Base-by-base conservation (phyloP, 306 rosid species). In the Pueraria montana region DNA sequence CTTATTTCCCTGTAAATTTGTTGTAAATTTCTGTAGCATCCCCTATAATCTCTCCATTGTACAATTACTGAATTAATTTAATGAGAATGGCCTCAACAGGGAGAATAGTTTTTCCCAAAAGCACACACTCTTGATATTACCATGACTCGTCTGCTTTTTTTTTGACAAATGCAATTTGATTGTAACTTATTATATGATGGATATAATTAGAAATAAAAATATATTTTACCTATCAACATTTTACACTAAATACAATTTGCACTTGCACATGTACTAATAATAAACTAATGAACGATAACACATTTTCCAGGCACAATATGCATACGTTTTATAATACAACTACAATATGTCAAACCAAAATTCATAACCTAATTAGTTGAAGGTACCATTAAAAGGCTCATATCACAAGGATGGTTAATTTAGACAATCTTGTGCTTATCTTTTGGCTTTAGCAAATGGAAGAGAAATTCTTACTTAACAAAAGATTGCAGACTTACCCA, bases 401-500 rank as follows among this genome's bases (percentile, higher is more conserved):
- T 45, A 18, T 66, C 23, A 77, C n/a, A 62, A 32, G 18, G 18
- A 50, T 34, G 55, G 73, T 80, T 62, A 58, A 50, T 45, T 26
- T 58, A 61, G 66, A 52, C 34, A 75, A 21, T 48, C 14, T 43
- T 36, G 55, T 4, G 21, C 58, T 49, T 56, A 82, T 73, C 32
- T 74, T 72, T 70, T 24, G 53, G 83, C 79, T 68, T 67, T 46
- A 40, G 69, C 24, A 24, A 79, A 53, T 49, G 62, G 45, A 76
- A 75, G 74, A 77, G 18, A 55, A 83, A 67, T 73, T 18, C 13
- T 30, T 32, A 17, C 55, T 78, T n/a, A 70, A 11, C 30, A 32
- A 75, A 24, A 45, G 40, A 82, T 73, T 69, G 77, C 71, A 78
- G 61, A 87, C 89, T 56, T 87, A 90, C 98, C 98, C 98, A 74